These are phyloP conservation scores for Dendrocalamus sinicus DNA, from an alignment of 176 grass and related monocot species.

Conservation along the genomic window DNA sequence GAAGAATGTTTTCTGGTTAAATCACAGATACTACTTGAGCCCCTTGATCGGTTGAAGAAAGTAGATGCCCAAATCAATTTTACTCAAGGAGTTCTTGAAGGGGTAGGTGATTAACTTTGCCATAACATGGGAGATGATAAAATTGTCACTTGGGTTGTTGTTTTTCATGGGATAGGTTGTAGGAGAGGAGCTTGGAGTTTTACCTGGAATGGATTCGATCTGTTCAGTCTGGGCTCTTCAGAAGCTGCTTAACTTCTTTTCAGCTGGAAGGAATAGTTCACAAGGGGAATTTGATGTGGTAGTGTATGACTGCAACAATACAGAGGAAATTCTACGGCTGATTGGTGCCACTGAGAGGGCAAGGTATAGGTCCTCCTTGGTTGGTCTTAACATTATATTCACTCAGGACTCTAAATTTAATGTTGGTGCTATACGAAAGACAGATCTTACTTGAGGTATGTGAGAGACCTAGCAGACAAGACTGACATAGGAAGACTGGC, in stretches of 20 bases:
- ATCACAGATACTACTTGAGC: conserved; percentile 56
- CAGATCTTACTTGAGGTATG: conserved; percentile 84
- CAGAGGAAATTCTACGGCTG: conserved; percentile 74
- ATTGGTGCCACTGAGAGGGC: conserved; percentile 78
- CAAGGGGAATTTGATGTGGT: conserved; percentile 75
- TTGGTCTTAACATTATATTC: conserved; percentile 28
- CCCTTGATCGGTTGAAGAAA: conserved; percentile 85
- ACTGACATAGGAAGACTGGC: conserved; percentile 90
- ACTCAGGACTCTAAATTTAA: conserved; percentile 15
- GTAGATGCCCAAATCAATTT: conserved; percentile 75
- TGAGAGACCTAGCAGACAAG: conserved; percentile 80
- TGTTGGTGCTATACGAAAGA: conserved; percentile 44
- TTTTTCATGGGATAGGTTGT: conserved; percentile 79
- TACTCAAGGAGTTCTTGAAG: conserved; percentile 88
- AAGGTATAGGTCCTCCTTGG: conserved; percentile 57
- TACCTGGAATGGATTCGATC: conserved; percentile 84
- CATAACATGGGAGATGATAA: conserved; percentile 25
- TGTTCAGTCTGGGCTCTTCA: conserved; percentile 74
- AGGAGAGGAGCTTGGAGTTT: conserved; percentile 89
- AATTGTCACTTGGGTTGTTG: conserved; percentile 44
- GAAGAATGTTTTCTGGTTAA: conserved; percentile 21
- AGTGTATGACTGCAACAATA: conserved; percentile 81
- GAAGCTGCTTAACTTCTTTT: conserved; percentile 77
- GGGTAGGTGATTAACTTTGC: conserved; percentile 55
- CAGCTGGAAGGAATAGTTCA: conserved; percentile 54